These are phyloP conservation scores for Solanum chacoense DNA, from an alignment of 305 asterid species.

Conservation along the genomic window DNA sequence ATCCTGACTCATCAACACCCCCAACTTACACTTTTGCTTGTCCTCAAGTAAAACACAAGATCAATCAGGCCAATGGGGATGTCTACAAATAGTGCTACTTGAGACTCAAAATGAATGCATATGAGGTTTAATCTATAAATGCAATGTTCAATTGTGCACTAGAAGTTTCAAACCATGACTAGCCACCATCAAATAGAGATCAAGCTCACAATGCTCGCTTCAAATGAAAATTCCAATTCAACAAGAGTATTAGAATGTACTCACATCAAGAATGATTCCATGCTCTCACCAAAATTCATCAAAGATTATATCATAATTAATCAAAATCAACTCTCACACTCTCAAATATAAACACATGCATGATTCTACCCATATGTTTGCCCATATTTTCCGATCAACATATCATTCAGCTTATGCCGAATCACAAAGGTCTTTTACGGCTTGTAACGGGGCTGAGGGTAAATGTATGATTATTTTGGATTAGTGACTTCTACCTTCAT, in stretches of 20 bases:
- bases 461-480: no score
- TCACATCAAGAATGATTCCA: background rate
- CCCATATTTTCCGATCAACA: no score
- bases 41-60: background rate
- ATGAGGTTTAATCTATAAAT: background rate
- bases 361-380: no score
- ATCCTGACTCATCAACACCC: background rate
- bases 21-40: background rate
- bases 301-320: no score
- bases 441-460: no score
- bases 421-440: no score
- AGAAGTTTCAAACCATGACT: background rate
- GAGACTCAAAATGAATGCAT: background rate
- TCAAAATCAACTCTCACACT: no score
- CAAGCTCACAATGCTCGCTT: background rate
- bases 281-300: no score
- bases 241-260: background rate
- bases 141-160: background rate
- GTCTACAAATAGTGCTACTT: background rate
- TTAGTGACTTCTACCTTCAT: no score
- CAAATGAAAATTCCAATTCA: no score
- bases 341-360: no score
- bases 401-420: no score
- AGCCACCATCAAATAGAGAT: background rate
- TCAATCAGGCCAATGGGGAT: background rate